Conservation (phyloP, 192 early-diverging fungal species). For the Gamsiella multidivaricata region DNA sequence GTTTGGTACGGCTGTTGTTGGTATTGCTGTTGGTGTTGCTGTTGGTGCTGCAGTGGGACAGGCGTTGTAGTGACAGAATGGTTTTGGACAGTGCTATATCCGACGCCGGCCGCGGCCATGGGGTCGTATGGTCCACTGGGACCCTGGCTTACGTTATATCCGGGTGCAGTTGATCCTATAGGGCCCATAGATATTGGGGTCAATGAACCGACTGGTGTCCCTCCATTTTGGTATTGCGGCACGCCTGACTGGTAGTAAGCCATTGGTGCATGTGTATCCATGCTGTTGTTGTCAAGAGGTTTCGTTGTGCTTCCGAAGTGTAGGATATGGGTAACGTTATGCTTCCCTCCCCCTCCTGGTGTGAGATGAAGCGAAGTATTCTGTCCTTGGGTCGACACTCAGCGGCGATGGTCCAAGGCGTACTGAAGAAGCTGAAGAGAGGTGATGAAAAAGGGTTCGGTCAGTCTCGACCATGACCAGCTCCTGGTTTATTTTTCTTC, state of each 20-base stretch:
- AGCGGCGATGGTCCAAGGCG: too few relatives aligned
- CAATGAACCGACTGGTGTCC: constrained; percentile 16
- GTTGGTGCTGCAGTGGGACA: constrained; percentile 18
- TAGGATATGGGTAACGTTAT: too few relatives aligned
- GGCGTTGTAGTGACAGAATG: constrained; percentile 27
- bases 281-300: neutral
- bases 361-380: too few relatives aligned
- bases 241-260: constrained; percentile 35
- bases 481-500: too few relatives aligned
- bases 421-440: too few relatives aligned
- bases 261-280: constrained; percentile 29
- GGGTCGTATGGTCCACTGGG: constrained; percentile 2
- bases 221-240: constrained; percentile 38
- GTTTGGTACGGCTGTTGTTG: constrained; percentile 1
- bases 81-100: constrained; percentile 11
- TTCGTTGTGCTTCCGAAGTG: too few relatives aligned
- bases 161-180: constrained; percentile 19
- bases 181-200: constrained; percentile 33
- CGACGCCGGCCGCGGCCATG: neutral
- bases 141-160: constrained; percentile 18
- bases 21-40: constrained; percentile 18
- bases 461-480: too few relatives aligned
- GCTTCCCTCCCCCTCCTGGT: too few relatives aligned
- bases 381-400: too few relatives aligned
- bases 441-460: too few relatives aligned